Percentiles rank a stretch among this genome's conserved stretches.
Evolutionary conservation across 192 early-diverging fungal genomes (phyloP).

Genomic region (Lunasporangiospora selenospora): DNA sequence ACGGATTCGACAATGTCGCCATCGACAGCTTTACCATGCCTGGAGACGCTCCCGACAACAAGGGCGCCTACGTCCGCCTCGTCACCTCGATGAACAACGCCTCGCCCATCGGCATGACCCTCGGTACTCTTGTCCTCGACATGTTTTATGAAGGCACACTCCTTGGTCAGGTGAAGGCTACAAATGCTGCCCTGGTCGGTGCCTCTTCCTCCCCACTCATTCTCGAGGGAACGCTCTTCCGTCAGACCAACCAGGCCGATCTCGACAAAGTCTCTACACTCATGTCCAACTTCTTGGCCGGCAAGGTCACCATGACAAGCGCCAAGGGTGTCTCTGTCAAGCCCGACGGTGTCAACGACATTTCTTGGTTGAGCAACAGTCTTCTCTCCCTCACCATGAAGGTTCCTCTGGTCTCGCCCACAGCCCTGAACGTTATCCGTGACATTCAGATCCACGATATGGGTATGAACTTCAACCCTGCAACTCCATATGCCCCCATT

Average conservation of each 20-base stretch:
- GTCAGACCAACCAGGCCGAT: slow-evolving; percentile 52
- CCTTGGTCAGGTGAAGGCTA: slow-evolving; percentile 56
- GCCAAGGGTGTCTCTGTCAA: slow-evolving; percentile 60
- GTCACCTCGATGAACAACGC: slow-evolving; percentile 60
- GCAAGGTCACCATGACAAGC: slow-evolving; percentile 50
- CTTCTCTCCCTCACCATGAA: slow-evolving; percentile 55
- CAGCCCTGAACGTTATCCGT: slow-evolving; percentile 55
- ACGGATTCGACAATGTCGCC: slow-evolving; percentile 55
- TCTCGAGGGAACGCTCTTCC: slow-evolving; percentile 56
- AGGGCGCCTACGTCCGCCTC: slow-evolving; percentile 56
- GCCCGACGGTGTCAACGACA: slow-evolving; percentile 43
- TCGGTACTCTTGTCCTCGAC: slow-evolving; percentile 61
- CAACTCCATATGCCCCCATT: slow-evolving; percentile 53
- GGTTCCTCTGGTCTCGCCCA: slow-evolving; percentile 51
- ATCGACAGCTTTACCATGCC: slow-evolving; percentile 61
- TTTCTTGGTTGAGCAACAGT: slow-evolving; percentile 58
- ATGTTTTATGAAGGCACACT: slow-evolving; percentile 53
- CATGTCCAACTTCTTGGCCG: slow-evolving; percentile 60
- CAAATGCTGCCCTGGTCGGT: slow-evolving; percentile 48
- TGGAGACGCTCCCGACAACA: slow-evolving; percentile 60
- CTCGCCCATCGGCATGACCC: slow-evolving; percentile 58
- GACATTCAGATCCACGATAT: slow-evolving; percentile 59
- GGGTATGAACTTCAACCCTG: slow-evolving; percentile 54
- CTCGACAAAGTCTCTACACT: slow-evolving; percentile 53
- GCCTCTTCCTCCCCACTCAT: slow-evolving; percentile 52